Evolutionary conservation across 441 rosid species (phyloP).

Genomic region (Kokia cookei): DNA sequence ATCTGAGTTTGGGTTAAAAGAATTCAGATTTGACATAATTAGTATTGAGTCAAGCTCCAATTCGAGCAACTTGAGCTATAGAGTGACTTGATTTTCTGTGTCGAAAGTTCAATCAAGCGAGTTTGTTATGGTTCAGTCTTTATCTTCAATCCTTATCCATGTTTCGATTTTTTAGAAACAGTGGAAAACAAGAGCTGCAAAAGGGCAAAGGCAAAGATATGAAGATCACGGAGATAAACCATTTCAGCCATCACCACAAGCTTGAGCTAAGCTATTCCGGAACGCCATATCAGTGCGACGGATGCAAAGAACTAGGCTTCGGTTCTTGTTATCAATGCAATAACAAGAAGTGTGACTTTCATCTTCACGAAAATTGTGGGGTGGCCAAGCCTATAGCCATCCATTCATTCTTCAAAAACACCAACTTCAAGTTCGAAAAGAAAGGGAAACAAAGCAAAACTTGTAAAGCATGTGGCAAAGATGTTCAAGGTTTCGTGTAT

Average conservation of each 20-base stretch:
- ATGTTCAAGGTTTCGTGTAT: not conserved
- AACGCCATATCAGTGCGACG: not conserved
- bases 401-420: not conserved
- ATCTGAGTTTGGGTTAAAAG: no score
- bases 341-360: not conserved
- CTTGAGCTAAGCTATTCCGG: not conserved
- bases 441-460: not conserved
- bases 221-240: not conserved
- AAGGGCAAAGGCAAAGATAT: not conserved
- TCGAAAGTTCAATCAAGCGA: no score
- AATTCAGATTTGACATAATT: no score
- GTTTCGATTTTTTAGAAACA: no score
- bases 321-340: not conserved
- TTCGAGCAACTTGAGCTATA: no score
- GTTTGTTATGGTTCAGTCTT: no score
- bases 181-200: no score
- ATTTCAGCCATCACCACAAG: not conserved
- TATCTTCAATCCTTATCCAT: no score
- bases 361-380: not conserved
- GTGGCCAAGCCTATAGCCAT: not conserved
- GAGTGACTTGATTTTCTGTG: no score
- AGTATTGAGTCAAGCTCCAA: no score
- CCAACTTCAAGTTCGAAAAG: not conserved
- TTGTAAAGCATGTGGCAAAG: not conserved
- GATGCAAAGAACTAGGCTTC: not conserved